A percentile compares a stretch with the other conserved stretches of the same genome.
Evolutionary conservation across 169 alveolate species (phyloP).

Genomic region (Plasmodium adleri): DNA sequence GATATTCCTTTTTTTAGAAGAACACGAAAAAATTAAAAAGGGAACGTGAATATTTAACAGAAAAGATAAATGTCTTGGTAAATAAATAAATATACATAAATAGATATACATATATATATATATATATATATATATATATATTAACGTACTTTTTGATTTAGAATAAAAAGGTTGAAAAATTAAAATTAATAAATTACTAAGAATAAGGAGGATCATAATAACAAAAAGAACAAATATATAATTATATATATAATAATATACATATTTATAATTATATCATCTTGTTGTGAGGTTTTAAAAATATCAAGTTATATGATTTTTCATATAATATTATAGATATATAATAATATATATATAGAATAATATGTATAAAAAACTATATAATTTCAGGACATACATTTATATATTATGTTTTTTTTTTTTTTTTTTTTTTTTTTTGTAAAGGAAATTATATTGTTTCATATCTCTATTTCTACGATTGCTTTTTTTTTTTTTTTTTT

Average conservation of each 20-base stretch:
- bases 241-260: too few relatives aligned
- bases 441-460: not conserved
- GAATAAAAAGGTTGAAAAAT: conserved; percentile 35
- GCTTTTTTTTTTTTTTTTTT: not conserved
- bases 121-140: not conserved
- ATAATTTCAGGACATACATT: not conserved
- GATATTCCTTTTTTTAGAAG: conserved; percentile 18
- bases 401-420: not conserved
- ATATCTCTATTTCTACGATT: not conserved
- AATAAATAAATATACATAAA: not conserved
- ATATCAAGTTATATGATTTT: not conserved
- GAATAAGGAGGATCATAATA: not conserved
- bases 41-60: conserved; percentile 42
- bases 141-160: not conserved
- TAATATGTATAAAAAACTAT: not conserved
- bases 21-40: conserved; percentile 24
- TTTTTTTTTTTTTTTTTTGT: not conserved
- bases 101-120: conserved; percentile 3
- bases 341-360: not conserved
- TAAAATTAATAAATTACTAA: conserved; percentile 28
- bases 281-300: not conserved
- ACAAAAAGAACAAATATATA: too few relatives aligned
- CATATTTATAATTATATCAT: not conserved
- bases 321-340: not conserved
- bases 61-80: conserved; percentile 61